Conservation (phyloP, 1,284 basidiomycete species). For the Coniferiporia weirii region DNA sequence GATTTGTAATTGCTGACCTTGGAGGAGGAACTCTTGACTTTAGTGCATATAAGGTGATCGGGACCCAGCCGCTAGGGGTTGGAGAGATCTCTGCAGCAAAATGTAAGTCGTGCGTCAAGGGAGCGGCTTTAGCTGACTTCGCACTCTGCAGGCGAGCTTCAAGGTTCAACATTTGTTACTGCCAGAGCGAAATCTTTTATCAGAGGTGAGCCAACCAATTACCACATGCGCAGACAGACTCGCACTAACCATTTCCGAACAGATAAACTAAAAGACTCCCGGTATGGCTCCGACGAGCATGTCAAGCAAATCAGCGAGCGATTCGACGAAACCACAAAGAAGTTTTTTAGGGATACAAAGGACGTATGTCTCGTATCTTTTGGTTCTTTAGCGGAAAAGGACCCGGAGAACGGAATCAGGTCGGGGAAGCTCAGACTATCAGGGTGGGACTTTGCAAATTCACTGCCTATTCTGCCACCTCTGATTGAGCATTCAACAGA, state of each 20-base stretch:
- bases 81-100: constrained; percentile 76
- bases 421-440: constrained; percentile 63
- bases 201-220: constrained; percentile 25
- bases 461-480: background rate
- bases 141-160: constrained; percentile 28
- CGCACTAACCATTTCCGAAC: background rate
- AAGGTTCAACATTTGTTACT: constrained; percentile 39
- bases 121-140: background rate
- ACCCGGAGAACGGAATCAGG: constrained; percentile 58
- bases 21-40: constrained; percentile 77
- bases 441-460: constrained; percentile 40
- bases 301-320: constrained; percentile 62
- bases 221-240: too few species aligned
- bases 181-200: constrained; percentile 34
- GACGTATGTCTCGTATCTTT: constrained; percentile 67
- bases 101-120: constrained; percentile 39
- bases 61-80: constrained; percentile 62
- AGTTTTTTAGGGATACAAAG: constrained; percentile 60
- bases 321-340: constrained; percentile 76
- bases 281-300: constrained; percentile 58
- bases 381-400: constrained; percentile 71
- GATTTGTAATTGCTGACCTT: constrained; percentile 71
- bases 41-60: constrained; percentile 66
- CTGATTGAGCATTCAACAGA: constrained; percentile 24
- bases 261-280: constrained; percentile 7